These are phyloP conservation scores for Chlamydomonas urium DNA, from an alignment of 139 green algal genomes.

Conservation along the genomic window DNA sequence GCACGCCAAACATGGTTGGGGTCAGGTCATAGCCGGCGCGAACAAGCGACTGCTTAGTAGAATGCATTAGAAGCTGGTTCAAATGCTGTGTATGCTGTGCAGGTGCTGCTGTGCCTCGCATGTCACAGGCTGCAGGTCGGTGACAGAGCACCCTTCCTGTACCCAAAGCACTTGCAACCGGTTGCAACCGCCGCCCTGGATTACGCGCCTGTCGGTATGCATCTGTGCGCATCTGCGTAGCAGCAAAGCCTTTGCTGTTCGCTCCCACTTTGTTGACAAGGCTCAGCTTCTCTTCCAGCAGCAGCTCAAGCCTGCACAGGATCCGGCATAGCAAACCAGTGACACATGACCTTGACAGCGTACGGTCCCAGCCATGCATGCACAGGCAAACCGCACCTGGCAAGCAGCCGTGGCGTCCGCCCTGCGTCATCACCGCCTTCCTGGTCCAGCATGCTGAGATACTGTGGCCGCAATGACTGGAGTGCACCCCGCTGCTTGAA, in stretches of 20 bases:
- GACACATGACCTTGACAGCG: not conserved
- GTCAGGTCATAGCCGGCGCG: not conserved
- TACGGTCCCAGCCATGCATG: not conserved
- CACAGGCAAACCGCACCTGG: too few relatives aligned
- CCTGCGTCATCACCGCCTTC: not conserved
- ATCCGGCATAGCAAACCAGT: too few relatives aligned
- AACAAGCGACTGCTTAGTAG: too few relatives aligned
- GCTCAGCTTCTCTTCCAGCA: slow-evolving; percentile 44
- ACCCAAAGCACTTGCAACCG: too few relatives aligned
- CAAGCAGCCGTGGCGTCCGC: slow-evolving; percentile 2
- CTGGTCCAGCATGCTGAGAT: not conserved
- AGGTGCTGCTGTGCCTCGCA: too few relatives aligned
- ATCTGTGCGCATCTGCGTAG: slow-evolving; percentile 36
- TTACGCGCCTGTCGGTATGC: slow-evolving; percentile 35
- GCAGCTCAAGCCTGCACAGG: slow-evolving; percentile 35
- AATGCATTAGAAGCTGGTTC: too few relatives aligned
- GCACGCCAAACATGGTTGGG: not conserved
- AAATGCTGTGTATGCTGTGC: too few relatives aligned
- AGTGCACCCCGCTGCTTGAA: slow-evolving; percentile 9
- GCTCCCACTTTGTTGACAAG: slow-evolving; percentile 32
- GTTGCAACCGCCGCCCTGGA: too few relatives aligned
- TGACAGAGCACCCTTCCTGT: too few relatives aligned
- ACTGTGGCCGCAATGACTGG: slow-evolving; percentile 1
- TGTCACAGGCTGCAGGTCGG: too few relatives aligned
- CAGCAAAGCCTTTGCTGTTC: slow-evolving; percentile 36